Evolutionary conservation across 2,329 filamentous ascomycete genomes (phyloP).

Genomic region (Beauveria caledonica): DNA sequence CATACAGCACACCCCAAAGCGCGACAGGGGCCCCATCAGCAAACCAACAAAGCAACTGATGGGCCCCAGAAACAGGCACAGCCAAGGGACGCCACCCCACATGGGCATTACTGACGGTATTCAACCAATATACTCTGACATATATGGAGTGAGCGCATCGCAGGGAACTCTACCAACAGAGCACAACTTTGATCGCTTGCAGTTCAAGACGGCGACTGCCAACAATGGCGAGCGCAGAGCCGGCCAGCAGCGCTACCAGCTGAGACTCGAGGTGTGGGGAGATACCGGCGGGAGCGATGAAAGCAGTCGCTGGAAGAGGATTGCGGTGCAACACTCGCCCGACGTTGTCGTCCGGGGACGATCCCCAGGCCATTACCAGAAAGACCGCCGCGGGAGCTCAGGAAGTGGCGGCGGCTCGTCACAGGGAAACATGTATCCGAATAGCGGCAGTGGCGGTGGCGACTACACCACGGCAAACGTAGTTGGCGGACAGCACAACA

Average conservation of each 20-base stretch:
- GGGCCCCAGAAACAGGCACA: slow-evolving; percentile 45
- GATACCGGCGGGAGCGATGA: slow-evolving; percentile 46
- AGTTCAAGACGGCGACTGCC: slow-evolving; percentile 88
- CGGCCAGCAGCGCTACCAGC: slow-evolving; percentile 85
- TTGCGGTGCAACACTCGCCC: slow-evolving; percentile 65
- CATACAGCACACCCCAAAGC: slow-evolving; percentile 84
- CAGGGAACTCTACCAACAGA: slow-evolving; percentile 37
- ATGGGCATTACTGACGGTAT: not conserved
- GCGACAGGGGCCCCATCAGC: slow-evolving; percentile 76
- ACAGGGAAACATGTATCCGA: not conserved
- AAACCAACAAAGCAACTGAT: slow-evolving; percentile 64
- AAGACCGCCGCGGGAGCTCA: slow-evolving; percentile 31
- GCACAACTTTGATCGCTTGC: slow-evolving; percentile 75
- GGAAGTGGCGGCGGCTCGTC: not conserved
- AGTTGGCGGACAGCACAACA: not conserved
- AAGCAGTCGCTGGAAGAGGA: slow-evolving; percentile 54
- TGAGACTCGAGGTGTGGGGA: slow-evolving; percentile 78
- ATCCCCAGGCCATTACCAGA: slow-evolving; percentile 73
- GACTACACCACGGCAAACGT: not conserved
- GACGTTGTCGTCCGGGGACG: slow-evolving; percentile 83
- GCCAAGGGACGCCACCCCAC: not conserved
- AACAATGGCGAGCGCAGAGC: slow-evolving; percentile 89
- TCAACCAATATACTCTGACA: not conserved
- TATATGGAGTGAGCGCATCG: slow-evolving; percentile 15
- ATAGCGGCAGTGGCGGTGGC: not conserved